Evolutionary conservation across 164 flowering plant genomes (phyloP), one percentile per base, ranked within the genome.

Genomic region (Liriodendron chinense): DNA sequence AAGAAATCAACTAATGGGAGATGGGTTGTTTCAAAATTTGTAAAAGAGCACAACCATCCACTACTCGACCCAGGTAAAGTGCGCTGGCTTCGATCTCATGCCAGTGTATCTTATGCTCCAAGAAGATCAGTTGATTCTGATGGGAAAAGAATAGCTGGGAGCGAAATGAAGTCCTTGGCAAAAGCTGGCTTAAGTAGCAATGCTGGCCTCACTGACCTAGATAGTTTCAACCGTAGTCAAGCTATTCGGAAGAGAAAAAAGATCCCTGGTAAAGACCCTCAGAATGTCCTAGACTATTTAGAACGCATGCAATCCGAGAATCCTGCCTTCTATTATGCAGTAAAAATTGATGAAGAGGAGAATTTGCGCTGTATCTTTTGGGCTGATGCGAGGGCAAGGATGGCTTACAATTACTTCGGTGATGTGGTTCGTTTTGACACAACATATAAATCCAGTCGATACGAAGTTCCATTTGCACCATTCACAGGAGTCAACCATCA

Each of bases 401-500:
- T 83, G 68, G 87, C 91, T 34, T 90, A 89, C 76, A 73, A 78
- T 74, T 82, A 89, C 78, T 89, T 89, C 80, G 92, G 94, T 61
- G 92, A 90, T 77, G 84, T 84, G 1, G 87, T 90, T 66, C 83
- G 84, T 1, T 72, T 90, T 65, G 91, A 89, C 77, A 89, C 91
- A 1, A 83, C 72, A 49, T 87, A 84, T 71, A 83, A 84, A 73
- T 76, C 81, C 25, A 82, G 87, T 65, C 83, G 83, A 72, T 87
- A 81, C 76, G 82, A 82, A 28, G 86, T 90, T 70, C 91, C 92
- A n/a, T 89, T 85, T 79, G 88, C 86, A 80, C 87, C 89, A 65
- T 90, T 90, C 47, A 85, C 85, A 7, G 92, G 92, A 49, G 77
- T 89, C 25, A 87, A 90, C 74, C 90, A 90, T 79, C 94, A 90